Evolutionary conservation across 768 basidiomycete species (phyloP).

Genomic region (Calvatia gigantea): DNA sequence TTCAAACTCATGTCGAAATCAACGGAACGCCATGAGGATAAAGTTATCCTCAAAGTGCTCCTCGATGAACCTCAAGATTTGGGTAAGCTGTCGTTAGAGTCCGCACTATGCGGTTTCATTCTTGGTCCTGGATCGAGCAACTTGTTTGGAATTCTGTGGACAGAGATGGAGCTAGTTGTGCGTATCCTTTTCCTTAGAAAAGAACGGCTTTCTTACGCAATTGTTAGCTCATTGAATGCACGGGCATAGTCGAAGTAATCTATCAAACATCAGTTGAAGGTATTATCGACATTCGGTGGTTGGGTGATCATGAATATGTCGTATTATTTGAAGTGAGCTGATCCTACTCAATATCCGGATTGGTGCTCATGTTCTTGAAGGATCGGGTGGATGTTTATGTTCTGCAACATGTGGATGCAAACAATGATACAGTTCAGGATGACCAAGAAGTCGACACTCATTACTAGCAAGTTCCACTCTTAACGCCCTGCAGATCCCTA

Average conservation of each 20-base stretch:
- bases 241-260: constrained; percentile 25
- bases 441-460: neutral
- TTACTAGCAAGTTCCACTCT: constrained; percentile 2
- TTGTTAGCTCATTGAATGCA: constrained; percentile 37
- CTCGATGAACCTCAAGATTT: constrained; percentile 21
- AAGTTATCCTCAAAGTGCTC: constrained; percentile 13
- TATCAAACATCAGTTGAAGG: constrained; percentile 21
- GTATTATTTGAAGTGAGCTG: constrained; percentile 35
- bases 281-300: constrained; percentile 34
- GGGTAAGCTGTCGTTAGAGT: constrained; percentile 19
- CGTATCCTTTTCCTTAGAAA: constrained; percentile 12
- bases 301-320: constrained; percentile 34
- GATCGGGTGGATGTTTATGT: constrained; percentile 35
- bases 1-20: constrained; percentile 58
- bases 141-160: constrained; percentile 46
- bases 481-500: neutral
- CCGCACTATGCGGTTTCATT: constrained; percentile 19
- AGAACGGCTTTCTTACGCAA: neutral
- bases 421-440: constrained; percentile 26
- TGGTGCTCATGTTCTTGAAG: constrained; percentile 22
- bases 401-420: constrained; percentile 30
- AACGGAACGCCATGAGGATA: constrained; percentile 35
- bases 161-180: constrained; percentile 37
- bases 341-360: neutral
- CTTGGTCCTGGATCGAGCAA: constrained; percentile 23